Percentiles rank a stretch among this genome's conserved stretches.
These are phyloP conservation scores for Xenoacremonium recifei DNA, from an alignment of 2,329 filamentous ascomycete species.

Conservation along the genomic window DNA sequence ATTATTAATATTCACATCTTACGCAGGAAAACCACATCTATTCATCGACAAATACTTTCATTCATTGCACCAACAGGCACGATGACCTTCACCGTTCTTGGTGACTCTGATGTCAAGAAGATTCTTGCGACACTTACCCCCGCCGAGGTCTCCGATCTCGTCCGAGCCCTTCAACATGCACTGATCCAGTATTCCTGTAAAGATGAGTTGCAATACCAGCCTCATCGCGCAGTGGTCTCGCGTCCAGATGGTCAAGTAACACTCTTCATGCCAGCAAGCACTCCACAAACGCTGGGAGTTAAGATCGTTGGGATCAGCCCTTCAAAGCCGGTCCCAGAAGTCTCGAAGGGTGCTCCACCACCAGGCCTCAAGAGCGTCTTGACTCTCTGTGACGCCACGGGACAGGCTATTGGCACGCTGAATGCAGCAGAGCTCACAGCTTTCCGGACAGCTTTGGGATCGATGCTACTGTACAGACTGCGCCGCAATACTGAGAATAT, in stretches of 20 bases:
- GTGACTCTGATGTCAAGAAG: constrained; percentile 19
- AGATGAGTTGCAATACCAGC: constrained; percentile 60
- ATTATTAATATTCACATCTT: too few species aligned
- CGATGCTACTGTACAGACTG: constrained; percentile 55
- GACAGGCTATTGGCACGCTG: constrained; percentile 59
- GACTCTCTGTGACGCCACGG: constrained; percentile 56
- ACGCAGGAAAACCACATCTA: too few species aligned
- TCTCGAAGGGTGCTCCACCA: constrained; percentile 5
- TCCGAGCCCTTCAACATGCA: constrained; percentile 15
- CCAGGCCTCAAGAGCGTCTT: constrained; percentile 47
- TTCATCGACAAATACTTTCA: too few species aligned
- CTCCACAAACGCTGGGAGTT: constrained; percentile 57
- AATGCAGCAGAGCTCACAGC: constrained; percentile 69
- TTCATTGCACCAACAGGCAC: too few species aligned
- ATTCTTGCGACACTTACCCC: constrained; percentile 16
- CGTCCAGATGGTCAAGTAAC: constrained; percentile 61
- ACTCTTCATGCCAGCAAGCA: constrained; percentile 66
- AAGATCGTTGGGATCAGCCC: constrained; percentile 54
- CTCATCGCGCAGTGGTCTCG: constrained; percentile 58
- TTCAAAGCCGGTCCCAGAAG: constrained; percentile 8
- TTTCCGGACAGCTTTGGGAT: constrained; percentile 65
- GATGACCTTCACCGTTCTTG: constrained; percentile 25
- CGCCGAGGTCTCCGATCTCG: constrained; percentile 14
- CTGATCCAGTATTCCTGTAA: constrained; percentile 55
- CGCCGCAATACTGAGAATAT: constrained; percentile 40